phyloP scores from a whole-genome alignment of 768 basidiomycete genomes.

The Boletellus sp. region DNA sequence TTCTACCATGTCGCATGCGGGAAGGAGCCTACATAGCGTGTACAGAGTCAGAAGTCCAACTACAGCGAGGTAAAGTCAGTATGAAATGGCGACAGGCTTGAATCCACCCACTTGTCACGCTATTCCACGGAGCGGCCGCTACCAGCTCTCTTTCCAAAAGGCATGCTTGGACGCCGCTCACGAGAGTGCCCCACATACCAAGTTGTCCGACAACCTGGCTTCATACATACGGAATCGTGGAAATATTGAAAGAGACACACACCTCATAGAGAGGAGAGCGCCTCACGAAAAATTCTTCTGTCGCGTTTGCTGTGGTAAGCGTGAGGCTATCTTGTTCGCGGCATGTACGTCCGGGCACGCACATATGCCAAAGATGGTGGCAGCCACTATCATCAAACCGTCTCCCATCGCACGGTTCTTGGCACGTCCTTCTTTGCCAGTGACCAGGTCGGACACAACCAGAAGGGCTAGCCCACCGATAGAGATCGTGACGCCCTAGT shows the following conservation, averaged over 20 bases:
- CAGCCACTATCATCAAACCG: conserved; percentile 80
- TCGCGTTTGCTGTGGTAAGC: conserved; percentile 65
- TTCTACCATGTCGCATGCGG: background rate
- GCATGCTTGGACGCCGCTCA: conserved; percentile 73
- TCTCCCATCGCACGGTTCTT: conserved; percentile 68
- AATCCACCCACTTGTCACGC: conserved; percentile 52
- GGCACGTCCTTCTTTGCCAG: conserved; percentile 68
- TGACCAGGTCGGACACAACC: conserved; percentile 72
- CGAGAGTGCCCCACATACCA: conserved; percentile 78
- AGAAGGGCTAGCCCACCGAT: conserved; percentile 73
- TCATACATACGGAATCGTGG: background rate
- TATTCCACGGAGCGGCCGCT: conserved; percentile 64
- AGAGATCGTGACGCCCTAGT: conserved; percentile 67
- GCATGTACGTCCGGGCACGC: conserved; percentile 25
- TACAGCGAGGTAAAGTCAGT: conserved; percentile 34
- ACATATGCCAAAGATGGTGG: conserved; percentile 84
- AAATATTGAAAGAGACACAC: background rate
- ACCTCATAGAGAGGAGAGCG: conserved; percentile 77
- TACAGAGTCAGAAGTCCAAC: conserved; percentile 49
- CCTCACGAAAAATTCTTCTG: conserved; percentile 84
- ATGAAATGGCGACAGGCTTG: conserved; percentile 13
- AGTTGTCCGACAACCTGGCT: conserved; percentile 73
- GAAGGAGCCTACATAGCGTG: conserved; percentile 32
- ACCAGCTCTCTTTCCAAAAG: conserved; percentile 65
- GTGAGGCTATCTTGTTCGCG: conserved; percentile 1